These are phyloP conservation scores for Typha latifolia DNA, from an alignment of 176 grass and related monocot genomes.

Conservation along the genomic window DNA sequence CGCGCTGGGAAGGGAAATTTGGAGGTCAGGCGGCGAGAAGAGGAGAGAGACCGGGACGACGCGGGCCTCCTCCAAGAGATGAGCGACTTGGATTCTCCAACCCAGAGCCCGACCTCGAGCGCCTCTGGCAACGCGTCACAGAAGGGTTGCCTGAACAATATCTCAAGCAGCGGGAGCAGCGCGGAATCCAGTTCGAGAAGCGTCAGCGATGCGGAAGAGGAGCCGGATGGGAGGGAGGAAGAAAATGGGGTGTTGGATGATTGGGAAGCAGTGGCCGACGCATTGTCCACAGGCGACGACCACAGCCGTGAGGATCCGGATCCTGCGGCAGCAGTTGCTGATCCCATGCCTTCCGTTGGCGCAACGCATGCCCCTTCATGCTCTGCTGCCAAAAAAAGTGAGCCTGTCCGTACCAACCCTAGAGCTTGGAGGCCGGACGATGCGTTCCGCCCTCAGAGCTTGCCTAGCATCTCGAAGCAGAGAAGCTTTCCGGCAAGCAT, in stretches of 20 bases:
- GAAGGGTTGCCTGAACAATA: constrained; percentile 25
- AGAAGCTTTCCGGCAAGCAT: constrained; percentile 46
- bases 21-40: constrained; percentile 26
- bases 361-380: constrained; percentile 2
- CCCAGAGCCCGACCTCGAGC: constrained; percentile 41
- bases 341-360: not conserved
- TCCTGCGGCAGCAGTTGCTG: not conserved
- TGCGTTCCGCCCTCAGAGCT: constrained; percentile 64
- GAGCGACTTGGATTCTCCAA: constrained; percentile 46
- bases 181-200: constrained; percentile 63
- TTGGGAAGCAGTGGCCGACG: constrained; percentile 95
- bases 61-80: constrained; percentile 24
- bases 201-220: constrained; percentile 72
- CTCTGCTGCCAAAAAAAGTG: constrained; percentile 18
- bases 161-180: constrained; percentile 61
- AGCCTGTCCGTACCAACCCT: constrained; percentile 24
- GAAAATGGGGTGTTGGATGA: constrained; percentile 73
- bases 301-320: constrained; percentile 26
- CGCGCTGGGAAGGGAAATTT: constrained; percentile 19
- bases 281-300: constrained; percentile 29
- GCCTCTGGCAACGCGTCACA: constrained; percentile 16
- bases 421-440: constrained; percentile 86
- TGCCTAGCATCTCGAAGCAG: constrained; percentile 81
- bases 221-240: constrained; percentile 35
- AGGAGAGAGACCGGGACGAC: constrained; percentile 7